Conservation (phyloP, 1,284 basidiomycete genomes). For the Entoloma clypeatum region DNA sequence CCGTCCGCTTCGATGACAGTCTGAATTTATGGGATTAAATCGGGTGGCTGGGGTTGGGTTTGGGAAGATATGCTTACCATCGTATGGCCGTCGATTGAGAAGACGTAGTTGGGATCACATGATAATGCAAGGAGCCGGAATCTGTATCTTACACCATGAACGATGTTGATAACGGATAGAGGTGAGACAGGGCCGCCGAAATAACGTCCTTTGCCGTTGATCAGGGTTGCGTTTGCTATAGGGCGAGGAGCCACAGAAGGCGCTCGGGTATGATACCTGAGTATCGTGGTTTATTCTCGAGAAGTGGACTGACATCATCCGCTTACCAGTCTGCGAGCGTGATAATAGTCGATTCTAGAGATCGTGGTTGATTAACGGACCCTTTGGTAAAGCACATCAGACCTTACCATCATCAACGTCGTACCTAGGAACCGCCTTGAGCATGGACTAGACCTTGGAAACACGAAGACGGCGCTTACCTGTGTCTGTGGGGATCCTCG, state of each 20-base stretch:
- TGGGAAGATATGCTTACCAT: slow-evolving; percentile 20
- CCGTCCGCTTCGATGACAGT: slow-evolving; percentile 54
- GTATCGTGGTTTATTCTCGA: too few relatives aligned
- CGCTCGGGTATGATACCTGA: slow-evolving; percentile 14
- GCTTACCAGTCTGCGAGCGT: slow-evolving; percentile 32
- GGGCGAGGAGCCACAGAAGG: slow-evolving; percentile 17
- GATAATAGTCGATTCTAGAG: slow-evolving; percentile 28
- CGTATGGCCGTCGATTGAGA: slow-evolving; percentile 33
- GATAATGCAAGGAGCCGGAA: slow-evolving; percentile 50
- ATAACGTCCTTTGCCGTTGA: slow-evolving; percentile 41
- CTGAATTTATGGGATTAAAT: slow-evolving; percentile 11
- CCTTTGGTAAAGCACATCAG: not conserved
- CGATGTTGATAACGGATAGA: slow-evolving; percentile 32
- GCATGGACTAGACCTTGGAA: too few relatives aligned
- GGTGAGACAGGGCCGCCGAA: slow-evolving; percentile 24
- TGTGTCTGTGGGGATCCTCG: slow-evolving; percentile 19
- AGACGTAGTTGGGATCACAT: slow-evolving; percentile 35
- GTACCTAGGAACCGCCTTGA: too few relatives aligned
- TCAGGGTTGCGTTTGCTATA: slow-evolving; percentile 30
- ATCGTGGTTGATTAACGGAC: slow-evolving; percentile 1
- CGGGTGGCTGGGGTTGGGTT: not conserved
- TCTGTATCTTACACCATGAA: slow-evolving; percentile 40
- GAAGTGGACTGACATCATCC: too few relatives aligned
- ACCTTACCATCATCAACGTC: slow-evolving; percentile 31
- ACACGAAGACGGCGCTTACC: too few relatives aligned